Percentiles rank a stretch among this genome's conserved stretches.
These are phyloP conservation scores for Aspergillus fumigatiaffinis DNA, from an alignment of 2,329 filamentous ascomycete species.

Conservation along the genomic window DNA sequence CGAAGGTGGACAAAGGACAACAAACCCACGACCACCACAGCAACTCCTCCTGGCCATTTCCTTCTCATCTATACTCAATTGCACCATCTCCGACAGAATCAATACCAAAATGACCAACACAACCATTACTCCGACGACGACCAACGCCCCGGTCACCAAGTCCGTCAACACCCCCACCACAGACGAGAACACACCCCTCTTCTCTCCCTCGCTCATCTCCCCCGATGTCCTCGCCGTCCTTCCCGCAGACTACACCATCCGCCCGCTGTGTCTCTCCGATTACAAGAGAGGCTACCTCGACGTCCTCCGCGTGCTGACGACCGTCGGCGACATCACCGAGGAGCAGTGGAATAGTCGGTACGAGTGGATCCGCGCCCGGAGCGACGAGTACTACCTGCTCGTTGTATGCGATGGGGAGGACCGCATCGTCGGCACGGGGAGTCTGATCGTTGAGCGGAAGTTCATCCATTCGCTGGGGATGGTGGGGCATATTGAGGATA, in stretches of 20 bases:
- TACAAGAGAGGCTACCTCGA: constrained; percentile 82
- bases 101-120: constrained; percentile 16
- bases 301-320: constrained; percentile 85
- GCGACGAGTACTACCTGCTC: constrained; percentile 79
- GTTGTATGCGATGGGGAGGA: constrained; percentile 71
- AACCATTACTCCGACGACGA: neutral
- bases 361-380: constrained; percentile 71
- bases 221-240: constrained; percentile 67
- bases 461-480: constrained; percentile 46
- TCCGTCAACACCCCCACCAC: constrained; percentile 24
- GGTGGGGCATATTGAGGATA: constrained; percentile 97
- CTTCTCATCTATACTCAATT: constrained; percentile 2
- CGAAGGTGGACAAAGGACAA: neutral
- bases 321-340: constrained; percentile 79
- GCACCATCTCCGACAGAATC: neutral
- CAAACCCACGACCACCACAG: neutral
- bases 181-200: constrained; percentile 61
- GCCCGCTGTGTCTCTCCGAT: constrained; percentile 73
- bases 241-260: constrained; percentile 76
- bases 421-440: constrained; percentile 83
- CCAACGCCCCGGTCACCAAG: constrained; percentile 6
- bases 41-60: neutral
- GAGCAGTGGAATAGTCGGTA: constrained; percentile 74
- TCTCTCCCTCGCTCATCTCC: constrained; percentile 72
- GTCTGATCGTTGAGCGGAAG: constrained; percentile 88